phyloP scores from a whole-genome alignment of 83 land plant species.

The Picea abies region DNA sequence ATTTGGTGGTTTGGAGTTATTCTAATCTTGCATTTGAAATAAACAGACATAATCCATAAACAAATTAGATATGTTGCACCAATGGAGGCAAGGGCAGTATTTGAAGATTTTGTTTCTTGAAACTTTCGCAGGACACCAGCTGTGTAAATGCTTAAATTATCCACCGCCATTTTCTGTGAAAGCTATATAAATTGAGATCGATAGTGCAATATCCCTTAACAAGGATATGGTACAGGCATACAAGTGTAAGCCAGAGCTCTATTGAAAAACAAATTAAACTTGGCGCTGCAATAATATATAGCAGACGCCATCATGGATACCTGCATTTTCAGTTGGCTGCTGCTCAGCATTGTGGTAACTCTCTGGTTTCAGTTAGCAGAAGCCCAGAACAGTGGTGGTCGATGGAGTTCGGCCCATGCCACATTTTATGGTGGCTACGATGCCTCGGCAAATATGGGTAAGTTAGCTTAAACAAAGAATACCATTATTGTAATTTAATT shows the following conservation, averaged over 20 bases:
- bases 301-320: not conserved
- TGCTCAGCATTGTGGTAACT: not conserved
- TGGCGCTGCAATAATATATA: not conserved
- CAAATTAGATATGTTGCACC: too few species aligned
- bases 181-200: not conserved
- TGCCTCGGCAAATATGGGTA: slow-evolving; percentile 15
- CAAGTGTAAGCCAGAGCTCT: not conserved
- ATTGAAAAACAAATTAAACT: not conserved
- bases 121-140: not conserved
- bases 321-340: too few species aligned
- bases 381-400: not conserved
- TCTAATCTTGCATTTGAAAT: too few species aligned
- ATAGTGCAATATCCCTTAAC: too few species aligned
- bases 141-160: not conserved
- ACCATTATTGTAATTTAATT: too few species aligned
- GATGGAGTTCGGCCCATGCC: slow-evolving; percentile 1
- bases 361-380: not conserved
- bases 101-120: too few species aligned
- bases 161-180: not conserved
- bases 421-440: slow-evolving; percentile 5
- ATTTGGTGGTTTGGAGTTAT: too few species aligned
- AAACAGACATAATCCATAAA: too few species aligned
- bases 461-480: not conserved
- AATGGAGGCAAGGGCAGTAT: too few species aligned
- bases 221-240: too few species aligned